phyloP scores from a whole-genome alignment of 2,329 filamentous ascomycete genomes.

The Metarhizium robertsii region DNA sequence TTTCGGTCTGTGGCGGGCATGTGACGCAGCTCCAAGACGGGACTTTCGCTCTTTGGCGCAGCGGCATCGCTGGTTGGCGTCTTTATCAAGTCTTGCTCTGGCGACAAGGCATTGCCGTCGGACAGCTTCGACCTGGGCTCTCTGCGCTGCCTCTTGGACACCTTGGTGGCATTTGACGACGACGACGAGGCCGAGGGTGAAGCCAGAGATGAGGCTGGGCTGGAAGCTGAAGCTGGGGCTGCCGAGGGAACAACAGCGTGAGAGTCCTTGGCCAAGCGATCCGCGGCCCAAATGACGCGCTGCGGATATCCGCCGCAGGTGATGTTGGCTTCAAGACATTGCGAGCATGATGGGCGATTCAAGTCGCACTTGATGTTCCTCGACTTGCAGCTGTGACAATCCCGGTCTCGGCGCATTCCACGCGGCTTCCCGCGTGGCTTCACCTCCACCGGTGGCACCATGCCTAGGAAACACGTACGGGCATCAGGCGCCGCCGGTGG shows the following conservation, averaged over 20 bases:
- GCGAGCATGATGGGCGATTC: constrained; percentile 17
- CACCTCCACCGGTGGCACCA: constrained; percentile 1
- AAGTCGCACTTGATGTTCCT: constrained; percentile 18
- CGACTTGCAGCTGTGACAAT: constrained; percentile 16
- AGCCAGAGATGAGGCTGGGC: background rate
- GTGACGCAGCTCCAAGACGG: background rate
- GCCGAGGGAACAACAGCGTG: background rate
- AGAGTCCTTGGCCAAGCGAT: constrained; percentile 5
- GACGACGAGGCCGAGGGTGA: too few species aligned
- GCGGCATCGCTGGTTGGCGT: constrained; percentile 1
- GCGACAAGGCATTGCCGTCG: background rate
- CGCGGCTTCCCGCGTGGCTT: constrained; percentile 16
- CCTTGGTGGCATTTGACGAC: background rate
- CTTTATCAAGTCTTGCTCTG: background rate
- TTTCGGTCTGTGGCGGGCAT: constrained; percentile 7
- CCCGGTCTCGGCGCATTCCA: constrained; percentile 19
- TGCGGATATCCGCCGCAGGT: constrained; percentile 21
- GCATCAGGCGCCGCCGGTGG: constrained; percentile 1
- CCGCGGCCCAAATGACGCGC: constrained; percentile 19
- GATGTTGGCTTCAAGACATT: constrained; percentile 18
- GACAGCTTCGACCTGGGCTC: constrained; percentile 1
- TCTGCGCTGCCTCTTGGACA: background rate
- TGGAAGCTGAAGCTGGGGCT: background rate
- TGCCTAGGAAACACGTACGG: background rate
- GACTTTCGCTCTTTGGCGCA: background rate